These are phyloP conservation scores for Zoysia japonica DNA, from an alignment of 176 grass and related monocot genomes.

Conservation along the genomic window DNA sequence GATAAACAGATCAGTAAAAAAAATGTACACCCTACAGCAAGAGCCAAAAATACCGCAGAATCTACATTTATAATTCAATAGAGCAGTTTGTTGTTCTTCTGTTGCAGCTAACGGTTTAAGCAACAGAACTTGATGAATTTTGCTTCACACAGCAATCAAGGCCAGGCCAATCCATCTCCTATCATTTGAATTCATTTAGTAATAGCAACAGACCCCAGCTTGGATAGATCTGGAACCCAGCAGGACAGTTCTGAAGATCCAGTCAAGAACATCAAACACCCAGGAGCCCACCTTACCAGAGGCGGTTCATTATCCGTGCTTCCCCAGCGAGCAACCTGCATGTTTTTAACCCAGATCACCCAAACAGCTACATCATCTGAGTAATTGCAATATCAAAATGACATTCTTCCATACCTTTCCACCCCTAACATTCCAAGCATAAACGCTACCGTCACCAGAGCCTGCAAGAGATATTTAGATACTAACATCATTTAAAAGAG, in stretches of 20 bases:
- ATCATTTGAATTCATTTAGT: constrained; percentile 47
- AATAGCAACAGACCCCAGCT: constrained; percentile 64
- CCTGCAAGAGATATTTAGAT: constrained; percentile 47
- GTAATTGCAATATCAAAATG: neutral
- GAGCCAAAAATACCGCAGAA: no score
- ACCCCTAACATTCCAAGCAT: constrained; percentile 88
- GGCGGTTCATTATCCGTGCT: constrained; percentile 93
- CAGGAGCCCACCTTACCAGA: constrained; percentile 86
- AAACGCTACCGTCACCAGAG: constrained; percentile 93
- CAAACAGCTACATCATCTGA: neutral
- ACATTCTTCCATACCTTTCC: constrained; percentile 62
- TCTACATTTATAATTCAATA: neutral
- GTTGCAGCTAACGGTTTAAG: neutral
- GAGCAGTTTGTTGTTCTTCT: neutral
- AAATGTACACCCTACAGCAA: no score
- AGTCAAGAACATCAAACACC: constrained; percentile 80
- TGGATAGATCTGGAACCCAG: constrained; percentile 92
- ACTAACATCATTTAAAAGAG: constrained; percentile 11
- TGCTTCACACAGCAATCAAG: neutral
- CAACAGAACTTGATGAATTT: neutral
- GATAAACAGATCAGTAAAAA: no score
- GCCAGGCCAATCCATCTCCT: neutral
- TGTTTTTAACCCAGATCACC: neutral
- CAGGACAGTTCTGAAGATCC: constrained; percentile 95
- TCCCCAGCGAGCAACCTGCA: constrained; percentile 89